These are phyloP conservation scores for Symbiodinium pilosum DNA, from an alignment of 73 alveolate genomes.

Conservation along the genomic window DNA sequence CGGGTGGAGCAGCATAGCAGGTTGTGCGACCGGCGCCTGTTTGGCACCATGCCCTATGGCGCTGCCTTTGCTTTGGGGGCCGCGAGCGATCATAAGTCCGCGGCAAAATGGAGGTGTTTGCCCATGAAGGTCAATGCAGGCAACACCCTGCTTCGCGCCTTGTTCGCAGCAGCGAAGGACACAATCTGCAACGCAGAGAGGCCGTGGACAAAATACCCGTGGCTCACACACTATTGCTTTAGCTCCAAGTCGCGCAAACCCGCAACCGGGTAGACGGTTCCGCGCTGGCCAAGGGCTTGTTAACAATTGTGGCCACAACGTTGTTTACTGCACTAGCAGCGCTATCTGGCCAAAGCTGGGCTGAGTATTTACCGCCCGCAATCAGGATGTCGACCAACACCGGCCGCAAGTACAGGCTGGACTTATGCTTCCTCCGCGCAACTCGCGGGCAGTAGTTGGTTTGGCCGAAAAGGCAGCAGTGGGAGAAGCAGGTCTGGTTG, in stretches of 20 bases:
- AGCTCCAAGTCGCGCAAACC: not conserved
- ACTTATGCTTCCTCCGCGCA: not conserved
- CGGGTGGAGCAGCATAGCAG: not conserved
- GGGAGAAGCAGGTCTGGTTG: no score
- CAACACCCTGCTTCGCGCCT: not conserved
- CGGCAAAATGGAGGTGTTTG: not conserved
- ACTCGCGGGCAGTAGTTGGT: not conserved
- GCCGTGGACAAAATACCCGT: no score
- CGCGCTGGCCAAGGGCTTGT: not conserved
- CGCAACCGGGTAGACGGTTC: not conserved
- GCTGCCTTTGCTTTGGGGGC: not conserved
- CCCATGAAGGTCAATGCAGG: not conserved
- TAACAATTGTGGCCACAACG: not conserved
- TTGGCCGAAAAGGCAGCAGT: not conserved
- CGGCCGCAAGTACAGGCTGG: not conserved
- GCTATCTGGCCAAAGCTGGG: not conserved
- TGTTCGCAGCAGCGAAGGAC: not conserved
- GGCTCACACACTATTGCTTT: not conserved
- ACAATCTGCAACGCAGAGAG: not conserved
- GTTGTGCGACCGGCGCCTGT: slow-evolving; percentile 37
- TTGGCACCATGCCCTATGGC: not conserved
- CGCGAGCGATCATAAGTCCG: slow-evolving; percentile 8
- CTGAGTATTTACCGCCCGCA: not conserved
- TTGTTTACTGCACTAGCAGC: no score
- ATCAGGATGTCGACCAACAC: not conserved